A percentile compares a stretch with the other conserved stretches of the same genome.
Conservation (phyloP, 352 stramenopile species). For the Phytophthora uliginosa region DNA sequence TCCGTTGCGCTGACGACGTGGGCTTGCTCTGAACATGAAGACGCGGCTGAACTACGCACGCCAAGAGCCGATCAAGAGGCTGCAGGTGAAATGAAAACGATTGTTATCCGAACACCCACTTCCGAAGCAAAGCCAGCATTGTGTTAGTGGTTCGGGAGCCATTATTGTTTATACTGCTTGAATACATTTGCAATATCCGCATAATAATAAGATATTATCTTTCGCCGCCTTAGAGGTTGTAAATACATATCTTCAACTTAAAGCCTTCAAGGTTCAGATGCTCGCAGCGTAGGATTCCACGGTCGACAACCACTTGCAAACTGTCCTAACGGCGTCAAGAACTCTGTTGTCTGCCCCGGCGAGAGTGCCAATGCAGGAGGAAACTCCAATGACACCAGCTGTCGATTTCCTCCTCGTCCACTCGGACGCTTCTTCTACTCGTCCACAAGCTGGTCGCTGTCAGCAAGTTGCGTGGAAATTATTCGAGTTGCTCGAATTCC, state of each 20-base stretch:
- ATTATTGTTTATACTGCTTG: not conserved
- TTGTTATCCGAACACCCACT: constrained; percentile 15
- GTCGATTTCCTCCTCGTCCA: too few relatives aligned
- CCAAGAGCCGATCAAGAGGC: constrained; percentile 2
- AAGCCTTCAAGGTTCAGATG: not conserved
- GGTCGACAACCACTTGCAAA: too few relatives aligned
- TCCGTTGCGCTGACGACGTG: constrained; percentile 26
- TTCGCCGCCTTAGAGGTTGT: not conserved
- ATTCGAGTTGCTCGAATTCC: constrained; percentile 5
- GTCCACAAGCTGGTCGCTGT: not conserved
- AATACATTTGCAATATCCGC: not conserved
- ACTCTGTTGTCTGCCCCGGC: not conserved
- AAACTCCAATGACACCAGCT: not conserved
- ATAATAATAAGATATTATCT: too few relatives aligned
- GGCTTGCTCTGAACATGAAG: constrained; percentile 24
- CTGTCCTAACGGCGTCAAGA: too few relatives aligned
- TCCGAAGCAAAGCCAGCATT: constrained; percentile 5
- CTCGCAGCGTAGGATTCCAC: too few relatives aligned
- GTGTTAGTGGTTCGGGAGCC: not conserved
- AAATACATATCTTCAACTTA: too few relatives aligned
- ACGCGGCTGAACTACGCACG: not conserved
- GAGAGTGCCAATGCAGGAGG: not conserved
- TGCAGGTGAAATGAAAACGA: constrained; percentile 10
- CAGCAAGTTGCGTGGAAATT: not conserved
- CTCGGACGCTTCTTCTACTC: not conserved